A percentile compares a stretch with the other conserved stretches of the same genome.
phyloP scores from a whole-genome alignment of 805 yeast genomes.

The Kuraishia piskuri region DNA sequence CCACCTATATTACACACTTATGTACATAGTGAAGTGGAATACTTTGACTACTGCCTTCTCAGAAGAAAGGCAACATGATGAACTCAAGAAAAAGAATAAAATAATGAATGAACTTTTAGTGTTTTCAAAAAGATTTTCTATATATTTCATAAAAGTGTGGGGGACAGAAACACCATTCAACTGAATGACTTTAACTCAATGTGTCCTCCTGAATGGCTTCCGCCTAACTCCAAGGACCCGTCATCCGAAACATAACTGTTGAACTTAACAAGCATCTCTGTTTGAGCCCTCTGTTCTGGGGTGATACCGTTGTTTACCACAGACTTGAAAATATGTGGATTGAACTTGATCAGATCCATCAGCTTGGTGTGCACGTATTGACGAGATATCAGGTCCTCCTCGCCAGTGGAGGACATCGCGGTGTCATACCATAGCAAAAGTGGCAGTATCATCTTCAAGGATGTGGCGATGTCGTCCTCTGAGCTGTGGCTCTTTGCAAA shows the following conservation, averaged over 20 bases:
- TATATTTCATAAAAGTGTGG: background rate
- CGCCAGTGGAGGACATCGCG: conserved; percentile 12
- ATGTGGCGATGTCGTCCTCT: conserved; percentile 20
- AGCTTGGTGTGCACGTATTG: conserved; percentile 38
- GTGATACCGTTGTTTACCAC: conserved; percentile 31
- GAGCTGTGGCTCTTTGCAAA: conserved; percentile 30
- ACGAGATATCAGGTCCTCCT: conserved; percentile 15
- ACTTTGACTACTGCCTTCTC: conserved; percentile 43
- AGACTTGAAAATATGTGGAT: conserved; percentile 38
- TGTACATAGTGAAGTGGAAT: conserved; percentile 28
- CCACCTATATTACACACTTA: conserved; percentile 26
- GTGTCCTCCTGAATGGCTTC: conserved; percentile 21
- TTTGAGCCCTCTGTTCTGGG: conserved; percentile 27
- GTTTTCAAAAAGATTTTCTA: background rate
- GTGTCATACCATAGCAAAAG: conserved; percentile 23
- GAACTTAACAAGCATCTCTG: conserved; percentile 35
- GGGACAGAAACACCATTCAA: conserved; percentile 4
- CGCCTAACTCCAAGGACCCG: conserved; percentile 7
- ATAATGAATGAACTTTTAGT: background rate
- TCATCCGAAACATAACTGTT: conserved; percentile 9
- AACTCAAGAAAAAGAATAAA: background rate
- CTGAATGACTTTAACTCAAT: conserved; percentile 47
- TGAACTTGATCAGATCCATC: conserved; percentile 33
- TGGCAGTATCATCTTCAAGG: conserved; percentile 22
- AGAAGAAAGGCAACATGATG: conserved; percentile 8